Evolutionary conservation across 164 flowering plant species (phyloP), one percentile per base, ranked within the genome.

Genomic region (Magnolia changhungtana): DNA sequence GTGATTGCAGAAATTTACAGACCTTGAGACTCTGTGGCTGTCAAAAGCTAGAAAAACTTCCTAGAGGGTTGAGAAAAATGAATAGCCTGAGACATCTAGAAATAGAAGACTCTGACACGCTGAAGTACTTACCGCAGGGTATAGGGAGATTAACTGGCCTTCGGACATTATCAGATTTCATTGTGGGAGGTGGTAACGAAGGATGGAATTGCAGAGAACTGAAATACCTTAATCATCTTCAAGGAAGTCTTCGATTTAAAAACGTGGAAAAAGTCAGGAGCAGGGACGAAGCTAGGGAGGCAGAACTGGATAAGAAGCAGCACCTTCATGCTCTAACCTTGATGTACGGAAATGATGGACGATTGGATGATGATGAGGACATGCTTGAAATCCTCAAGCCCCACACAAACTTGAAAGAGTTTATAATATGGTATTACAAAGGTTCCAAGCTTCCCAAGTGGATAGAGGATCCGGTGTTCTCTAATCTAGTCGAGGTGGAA

Each of bases 21-120:
- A 51, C 74, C 16, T 19, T 52, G n/a, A 52, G 23, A 61, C 64
- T 61, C 7, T 1, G 14, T 61, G 14, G 0, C 20, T 61, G 74
- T 5, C 3, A 1, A 24, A 52, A 13, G 4, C 72, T 72, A 10
- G 2, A 5, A 7, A 72, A 24, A 23, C 21, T 72, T 3, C 74
- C 74, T 9, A 10, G 10, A 52, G 74, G 63, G 63, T 20, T 52
- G 14, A 2, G 31, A 16, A 50, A 71, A 70, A 2, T 70, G 58
- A 10, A 18, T 20, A 50, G 55, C 21, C 21, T 70, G 45, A 70
- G 72, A 24, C 74, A 71, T 71, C 74, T 71, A 21, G 74, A 71
- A 7, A 20, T 71, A 8, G 37, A 50, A 3, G 63, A 19, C 4
- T 23, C 61, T 50, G 18, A 8, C 10, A 7, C 10, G 9, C 63